These are phyloP conservation scores for Ormosia semicastrata DNA, from an alignment of 306 rosid genomes.

Conservation along the genomic window DNA sequence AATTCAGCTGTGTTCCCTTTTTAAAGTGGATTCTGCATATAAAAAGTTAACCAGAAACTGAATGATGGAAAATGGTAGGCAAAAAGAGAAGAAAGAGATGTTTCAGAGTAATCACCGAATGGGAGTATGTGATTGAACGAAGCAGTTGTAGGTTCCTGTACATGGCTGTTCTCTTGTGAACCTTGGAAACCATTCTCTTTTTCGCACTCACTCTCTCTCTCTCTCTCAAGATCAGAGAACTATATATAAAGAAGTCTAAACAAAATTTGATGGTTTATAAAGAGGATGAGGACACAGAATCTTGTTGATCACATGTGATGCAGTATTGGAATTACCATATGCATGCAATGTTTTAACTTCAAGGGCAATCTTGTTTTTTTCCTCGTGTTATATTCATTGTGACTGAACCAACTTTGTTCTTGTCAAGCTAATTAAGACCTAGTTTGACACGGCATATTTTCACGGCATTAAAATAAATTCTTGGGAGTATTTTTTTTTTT, in stretches of 20 bases:
- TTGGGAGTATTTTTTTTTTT: too few species aligned
- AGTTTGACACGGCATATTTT: constrained; percentile 18
- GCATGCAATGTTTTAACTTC: constrained; percentile 28
- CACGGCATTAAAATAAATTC: not conserved
- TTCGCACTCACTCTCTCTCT: constrained; percentile 10
- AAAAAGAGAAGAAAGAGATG: constrained; percentile 16
- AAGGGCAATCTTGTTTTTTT: constrained; percentile 25
- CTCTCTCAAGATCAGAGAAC: constrained; percentile 14
- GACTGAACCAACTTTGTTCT: constrained; percentile 17
- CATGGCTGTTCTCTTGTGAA: constrained; percentile 47
- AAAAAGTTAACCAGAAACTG: not conserved
- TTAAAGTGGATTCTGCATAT: not conserved
- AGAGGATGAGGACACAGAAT: constrained; percentile 42
- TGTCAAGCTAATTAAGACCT: constrained; percentile 13
- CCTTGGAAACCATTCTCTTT: constrained; percentile 54
- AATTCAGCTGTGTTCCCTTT: not conserved
- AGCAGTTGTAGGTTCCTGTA: constrained; percentile 54
- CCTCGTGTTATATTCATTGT: constrained; percentile 21
- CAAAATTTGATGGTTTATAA: constrained; percentile 30
- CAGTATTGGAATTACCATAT: constrained; percentile 43
- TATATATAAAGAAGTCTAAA: constrained; percentile 24
- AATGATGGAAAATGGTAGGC: not conserved
- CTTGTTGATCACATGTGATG: constrained; percentile 50
- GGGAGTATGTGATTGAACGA: constrained; percentile 52
- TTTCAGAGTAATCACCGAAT: constrained; percentile 39